Evolutionary conservation across 768 basidiomycete species (phyloP), one percentile per base, ranked within the genome.

Genomic region (Pleurotus djamor): DNA sequence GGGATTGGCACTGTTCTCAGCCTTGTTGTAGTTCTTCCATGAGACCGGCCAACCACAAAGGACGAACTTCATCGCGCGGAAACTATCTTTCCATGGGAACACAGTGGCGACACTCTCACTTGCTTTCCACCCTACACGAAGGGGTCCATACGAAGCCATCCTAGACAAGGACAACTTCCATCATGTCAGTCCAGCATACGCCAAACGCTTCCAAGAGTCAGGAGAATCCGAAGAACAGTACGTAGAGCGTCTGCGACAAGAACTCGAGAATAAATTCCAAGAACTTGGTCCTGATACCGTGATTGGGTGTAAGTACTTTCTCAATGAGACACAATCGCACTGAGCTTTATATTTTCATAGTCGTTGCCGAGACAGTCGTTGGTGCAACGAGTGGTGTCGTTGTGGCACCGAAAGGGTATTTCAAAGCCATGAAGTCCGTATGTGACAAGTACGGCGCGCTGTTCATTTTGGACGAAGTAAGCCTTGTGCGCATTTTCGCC

Each of bases 141-240:
- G 91, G 43, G 80, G 74, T 10, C 88, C 89, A 4, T 94, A 91
- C 67, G 82, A 78, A 41, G 80, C 75, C 38, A 80, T 92, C 52
- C 73, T 94, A 33, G 83, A 92, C 66, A 70, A 77, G 7, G 71
- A 82, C 2, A 79, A 84, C 65, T 95, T 90, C 69, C 88, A 93
- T 68, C 91, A 94, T 65, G 92, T 94, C 60, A 92, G 91, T 33
- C 94, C 94, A 0, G 94, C 94, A 7, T 94, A 90, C 68, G 86
- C 89, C 1, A 87, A 85, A 63, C 86, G 93, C n/a, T 92, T 92
- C 74, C 79, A 89, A 68, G 79, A 72, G 10, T 66, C 76, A 2
- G 83, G 81, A 21, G 94, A 96, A 72, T 84, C 83, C 1, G 89
- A 90, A 64, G 89, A 85, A 57, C 79, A 90, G 36, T 96, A 95